Percentiles rank a stretch among this genome's conserved stretches.
These are phyloP conservation scores for Athelia sp. DNA, from an alignment of 1,284 basidiomycete genomes.

Conservation along the genomic window DNA sequence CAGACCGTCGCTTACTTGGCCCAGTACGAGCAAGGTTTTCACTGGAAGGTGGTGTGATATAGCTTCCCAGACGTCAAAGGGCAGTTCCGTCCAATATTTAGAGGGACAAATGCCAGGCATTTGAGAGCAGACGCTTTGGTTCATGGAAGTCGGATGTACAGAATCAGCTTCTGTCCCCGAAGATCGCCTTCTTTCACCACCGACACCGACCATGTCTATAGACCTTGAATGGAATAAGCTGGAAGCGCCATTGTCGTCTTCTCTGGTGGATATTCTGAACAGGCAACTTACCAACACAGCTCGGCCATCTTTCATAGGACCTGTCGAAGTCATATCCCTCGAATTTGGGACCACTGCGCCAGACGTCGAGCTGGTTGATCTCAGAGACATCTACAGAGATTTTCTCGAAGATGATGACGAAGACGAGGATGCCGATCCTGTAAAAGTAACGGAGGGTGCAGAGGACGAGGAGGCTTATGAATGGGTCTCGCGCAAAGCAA, in stretches of 20 bases:
- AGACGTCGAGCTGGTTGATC: conserved; percentile 85
- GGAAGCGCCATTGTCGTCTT: conserved; percentile 65
- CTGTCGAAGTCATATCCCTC: conserved; percentile 79
- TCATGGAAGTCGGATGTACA: too few relatives aligned
- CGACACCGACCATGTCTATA: conserved; percentile 56
- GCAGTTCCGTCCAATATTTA: too few relatives aligned
- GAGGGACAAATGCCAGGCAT: too few relatives aligned
- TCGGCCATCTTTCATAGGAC: conserved; percentile 91
- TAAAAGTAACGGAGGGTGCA: conserved; percentile 49
- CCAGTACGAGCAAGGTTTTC: too few relatives aligned
- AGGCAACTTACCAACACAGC: conserved; percentile 64
- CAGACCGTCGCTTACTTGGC: too few relatives aligned
- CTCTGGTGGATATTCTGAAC: conserved; percentile 79
- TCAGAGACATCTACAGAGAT: conserved; percentile 91
- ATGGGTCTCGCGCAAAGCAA: conserved; percentile 68
- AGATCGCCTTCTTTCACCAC: too few relatives aligned
- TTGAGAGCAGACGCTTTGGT: too few relatives aligned
- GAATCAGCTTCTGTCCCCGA: too few relatives aligned
- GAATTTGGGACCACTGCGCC: conserved; percentile 85
- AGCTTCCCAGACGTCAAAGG: too few relatives aligned
- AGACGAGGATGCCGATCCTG: conserved; percentile 41
- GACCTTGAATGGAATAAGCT: conserved; percentile 77
- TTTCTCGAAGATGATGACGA: conserved; percentile 84
- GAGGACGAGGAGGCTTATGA: conserved; percentile 66
- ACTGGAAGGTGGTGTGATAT: too few relatives aligned